A percentile compares a stretch with the other conserved stretches of the same genome.
Evolutionary conservation across 1,139 yeast genomes (phyloP).

Genomic region (Pneumocystis canis): DNA sequence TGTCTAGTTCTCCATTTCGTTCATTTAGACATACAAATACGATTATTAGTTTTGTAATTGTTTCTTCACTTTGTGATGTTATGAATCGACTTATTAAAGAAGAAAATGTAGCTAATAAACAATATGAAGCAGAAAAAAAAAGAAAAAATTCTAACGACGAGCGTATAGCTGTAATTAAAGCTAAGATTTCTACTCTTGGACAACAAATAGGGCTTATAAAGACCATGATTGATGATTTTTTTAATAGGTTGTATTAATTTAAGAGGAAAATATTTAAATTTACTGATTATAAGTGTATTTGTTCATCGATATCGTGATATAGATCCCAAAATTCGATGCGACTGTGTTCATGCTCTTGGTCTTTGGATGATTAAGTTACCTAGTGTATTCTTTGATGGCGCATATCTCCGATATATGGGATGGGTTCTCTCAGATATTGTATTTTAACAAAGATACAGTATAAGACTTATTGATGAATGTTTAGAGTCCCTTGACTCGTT

Average conservation of each 20-base stretch:
- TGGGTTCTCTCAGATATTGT: conserved; percentile 64
- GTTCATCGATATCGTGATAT: conserved; percentile 70
- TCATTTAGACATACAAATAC: conserved; percentile 62
- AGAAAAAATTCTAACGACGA: conserved; percentile 24
- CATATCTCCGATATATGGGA: conserved; percentile 63
- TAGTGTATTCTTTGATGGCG: conserved; percentile 52
- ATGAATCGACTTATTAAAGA: conserved; percentile 33
- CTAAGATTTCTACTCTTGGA: conserved; percentile 35
- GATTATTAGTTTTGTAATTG: conserved; percentile 41
- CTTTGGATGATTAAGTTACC: conserved; percentile 60
- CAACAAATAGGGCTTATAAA: conserved; percentile 40
- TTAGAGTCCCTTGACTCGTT: conserved; percentile 38
- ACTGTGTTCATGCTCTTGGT: conserved; percentile 48
- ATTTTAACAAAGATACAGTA: background rate
- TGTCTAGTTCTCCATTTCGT: conserved; percentile 56
- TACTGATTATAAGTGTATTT: conserved; percentile 34
- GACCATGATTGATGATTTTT: conserved; percentile 48
- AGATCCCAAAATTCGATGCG: conserved; percentile 55
- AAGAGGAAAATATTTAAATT: background rate
- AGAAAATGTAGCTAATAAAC: conserved; percentile 21
- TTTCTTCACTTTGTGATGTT: conserved; percentile 43
- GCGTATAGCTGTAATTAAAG: conserved; percentile 33
- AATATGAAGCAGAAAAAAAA: conserved; percentile 26
- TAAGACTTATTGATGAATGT: background rate
- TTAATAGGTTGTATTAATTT: conserved; percentile 24